These are phyloP conservation scores for Kwoniella dendrophila DNA, from an alignment of 768 basidiomycete genomes.

Conservation along the genomic window DNA sequence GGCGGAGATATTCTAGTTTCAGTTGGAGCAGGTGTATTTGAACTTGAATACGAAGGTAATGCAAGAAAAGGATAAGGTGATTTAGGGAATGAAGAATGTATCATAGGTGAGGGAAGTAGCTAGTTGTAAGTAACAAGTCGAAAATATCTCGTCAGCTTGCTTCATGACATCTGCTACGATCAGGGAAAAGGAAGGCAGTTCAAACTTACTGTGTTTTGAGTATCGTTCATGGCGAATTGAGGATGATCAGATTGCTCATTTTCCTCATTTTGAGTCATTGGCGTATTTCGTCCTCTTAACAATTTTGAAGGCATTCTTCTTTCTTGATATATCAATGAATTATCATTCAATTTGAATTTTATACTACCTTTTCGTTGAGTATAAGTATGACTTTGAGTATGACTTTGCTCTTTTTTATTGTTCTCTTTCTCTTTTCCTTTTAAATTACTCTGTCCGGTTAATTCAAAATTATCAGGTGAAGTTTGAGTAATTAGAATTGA, in stretches of 20 bases:
- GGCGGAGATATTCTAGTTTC: background rate
- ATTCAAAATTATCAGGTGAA: background rate
- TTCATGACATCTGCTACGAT: no score
- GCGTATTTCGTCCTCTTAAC: slow-evolving; percentile 1
- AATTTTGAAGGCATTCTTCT: slow-evolving; percentile 9
- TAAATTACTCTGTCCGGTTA: no score
- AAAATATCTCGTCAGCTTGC: slow-evolving; percentile 5
- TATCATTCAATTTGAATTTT: slow-evolving; percentile 6
- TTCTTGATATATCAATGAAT: background rate
- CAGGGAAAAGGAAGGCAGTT: background rate
- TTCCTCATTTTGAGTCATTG: slow-evolving; percentile 1
- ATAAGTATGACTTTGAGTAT: background rate
- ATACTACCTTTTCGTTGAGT: background rate
- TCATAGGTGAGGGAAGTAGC: slow-evolving; percentile 4
- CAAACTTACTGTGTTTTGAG: background rate
- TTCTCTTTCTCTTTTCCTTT: background rate
- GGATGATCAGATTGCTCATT: background rate
- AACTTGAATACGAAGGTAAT: background rate
- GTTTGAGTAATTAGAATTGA: background rate
- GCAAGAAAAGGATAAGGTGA: background rate
- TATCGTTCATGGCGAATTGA: background rate
- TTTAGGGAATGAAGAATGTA: background rate
- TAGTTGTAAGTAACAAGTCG: background rate
- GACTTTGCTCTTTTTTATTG: background rate
- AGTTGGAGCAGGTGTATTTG: background rate